Evolutionary conservation across 2,329 filamentous ascomycete species (phyloP), one percentile per base, ranked within the genome.

Genomic region (Xylaria sp.): DNA sequence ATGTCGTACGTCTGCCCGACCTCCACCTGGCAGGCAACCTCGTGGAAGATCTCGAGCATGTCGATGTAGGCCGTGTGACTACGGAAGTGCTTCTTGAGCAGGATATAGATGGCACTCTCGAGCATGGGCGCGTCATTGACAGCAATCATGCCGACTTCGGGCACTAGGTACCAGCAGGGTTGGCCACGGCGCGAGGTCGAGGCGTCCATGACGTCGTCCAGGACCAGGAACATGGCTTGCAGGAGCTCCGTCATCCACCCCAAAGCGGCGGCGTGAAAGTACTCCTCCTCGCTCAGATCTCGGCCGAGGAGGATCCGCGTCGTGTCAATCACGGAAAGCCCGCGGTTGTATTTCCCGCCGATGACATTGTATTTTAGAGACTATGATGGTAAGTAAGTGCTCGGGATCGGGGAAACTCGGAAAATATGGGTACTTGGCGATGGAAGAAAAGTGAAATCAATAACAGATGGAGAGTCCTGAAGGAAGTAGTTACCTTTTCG

Each of bases 31-130:
- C 12, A 45, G 39, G 39, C 39, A 17, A 45, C 39, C 39, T 45
- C 39, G 39, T 45, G 39, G 39, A 45, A 45, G 39, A 45, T 45
- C 39, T 45, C 39, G 39, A 45, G 39, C 39, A 45, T 45, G 39
- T 45, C 39, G 39, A 45, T 11, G 39, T 45, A 45, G 39, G 39
- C 39, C 6, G 39, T 17, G 39, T 45, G 39, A 4, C 39, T 45
- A 11, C 39, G 39, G 39, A 45, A 45, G 39, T 45, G 39, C 39
- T 14, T 45, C 39, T 45, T 45, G 12, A 45, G 39, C 39, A 45
- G 11, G 7, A 45, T 45, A 45, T 45, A 45, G 9, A 45, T 45
- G 6, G 39, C 39, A 17, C 39, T 45, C 39, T 45, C 39, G 39
- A 45, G 39, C 39, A 45, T 45, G 39, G 39, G 9, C 39, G 39